Percentiles rank a stretch among this genome's conserved stretches.
phyloP scores from a whole-genome alignment of 495 filamentous ascomycete species.

The Xylaria castorea region DNA sequence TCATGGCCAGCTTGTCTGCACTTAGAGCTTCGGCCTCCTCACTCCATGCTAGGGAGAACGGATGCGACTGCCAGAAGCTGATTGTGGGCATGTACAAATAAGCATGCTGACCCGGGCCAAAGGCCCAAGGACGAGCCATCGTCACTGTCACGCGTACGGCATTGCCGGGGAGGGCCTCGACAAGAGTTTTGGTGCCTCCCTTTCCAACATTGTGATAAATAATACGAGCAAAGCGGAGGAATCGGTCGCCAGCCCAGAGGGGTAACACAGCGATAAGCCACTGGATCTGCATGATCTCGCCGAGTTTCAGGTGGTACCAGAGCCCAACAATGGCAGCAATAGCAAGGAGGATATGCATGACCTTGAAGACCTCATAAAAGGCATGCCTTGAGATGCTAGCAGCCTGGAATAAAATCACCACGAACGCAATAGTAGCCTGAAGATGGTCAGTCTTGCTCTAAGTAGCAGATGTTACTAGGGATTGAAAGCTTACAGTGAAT shows the following conservation, averaged over 20 bases:
- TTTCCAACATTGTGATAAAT: constrained; percentile 73
- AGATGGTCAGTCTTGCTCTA: constrained; percentile 31
- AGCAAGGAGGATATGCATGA: constrained; percentile 75
- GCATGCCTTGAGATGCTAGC: constrained; percentile 80
- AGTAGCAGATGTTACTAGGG: neutral
- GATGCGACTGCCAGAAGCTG: constrained; percentile 72
- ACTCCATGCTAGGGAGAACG: constrained; percentile 71
- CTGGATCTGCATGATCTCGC: constrained; percentile 63
- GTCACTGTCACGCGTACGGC: constrained; percentile 74
- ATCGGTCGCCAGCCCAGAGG: constrained; percentile 72
- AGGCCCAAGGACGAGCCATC: constrained; percentile 75
- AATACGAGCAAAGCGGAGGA: constrained; percentile 58
- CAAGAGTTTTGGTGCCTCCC: constrained; percentile 61
- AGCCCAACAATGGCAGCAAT: constrained; percentile 69
- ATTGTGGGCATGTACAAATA: constrained; percentile 82
- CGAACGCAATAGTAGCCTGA: constrained; percentile 64
- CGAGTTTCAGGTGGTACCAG: constrained; percentile 71
- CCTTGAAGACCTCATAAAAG: constrained; percentile 88
- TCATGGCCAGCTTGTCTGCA: constrained; percentile 60
- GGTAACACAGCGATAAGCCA: constrained; percentile 67
- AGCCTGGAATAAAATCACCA: constrained; percentile 72
- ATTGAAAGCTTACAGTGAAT: constrained; percentile 57
- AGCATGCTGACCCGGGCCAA: constrained; percentile 78
- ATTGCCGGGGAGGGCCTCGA: constrained; percentile 70
- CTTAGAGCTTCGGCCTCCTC: constrained; percentile 58